Evolutionary conservation across 352 stramenopile genomes (phyloP).

Genomic region (Globisporangium yorkense): DNA sequence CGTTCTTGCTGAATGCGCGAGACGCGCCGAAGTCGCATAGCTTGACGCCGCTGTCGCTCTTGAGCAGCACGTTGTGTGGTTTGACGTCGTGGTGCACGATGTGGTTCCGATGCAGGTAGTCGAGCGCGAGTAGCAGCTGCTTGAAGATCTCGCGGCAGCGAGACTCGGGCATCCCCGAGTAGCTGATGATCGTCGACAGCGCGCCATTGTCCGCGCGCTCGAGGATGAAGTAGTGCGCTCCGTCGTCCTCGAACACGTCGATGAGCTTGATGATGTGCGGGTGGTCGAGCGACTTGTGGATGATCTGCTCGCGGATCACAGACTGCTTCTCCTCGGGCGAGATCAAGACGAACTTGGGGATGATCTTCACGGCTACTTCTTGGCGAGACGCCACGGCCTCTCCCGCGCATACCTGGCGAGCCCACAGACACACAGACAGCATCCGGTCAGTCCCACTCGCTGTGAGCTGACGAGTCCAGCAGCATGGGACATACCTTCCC

Average conservation of each 20-base stretch:
- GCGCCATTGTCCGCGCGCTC: constrained; percentile 55
- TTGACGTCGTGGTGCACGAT: constrained; percentile 92
- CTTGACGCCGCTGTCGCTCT: constrained; percentile 45
- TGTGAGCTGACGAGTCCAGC: no score
- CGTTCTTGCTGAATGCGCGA: constrained; percentile 47
- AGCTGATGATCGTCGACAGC: constrained; percentile 45
- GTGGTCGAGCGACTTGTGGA: constrained; percentile 59
- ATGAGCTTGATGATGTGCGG: constrained; percentile 74
- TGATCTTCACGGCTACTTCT: constrained; percentile 69
- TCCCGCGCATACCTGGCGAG: constrained; percentile 30
- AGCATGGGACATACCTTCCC: constrained; percentile 31
- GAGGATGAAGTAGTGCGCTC: constrained; percentile 69
- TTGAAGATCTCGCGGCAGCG: constrained; percentile 48
- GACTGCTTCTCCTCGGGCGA: constrained; percentile 67
- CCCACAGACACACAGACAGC: not conserved
- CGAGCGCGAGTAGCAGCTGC: constrained; percentile 53
- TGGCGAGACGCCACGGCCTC: constrained; percentile 46
- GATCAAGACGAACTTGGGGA: constrained; percentile 67
- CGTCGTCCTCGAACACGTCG: constrained; percentile 68
- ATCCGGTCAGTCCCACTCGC: constrained; percentile 4
- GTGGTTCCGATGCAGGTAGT: constrained; percentile 62
- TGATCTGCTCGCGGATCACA: constrained; percentile 64
- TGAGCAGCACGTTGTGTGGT: constrained; percentile 72
- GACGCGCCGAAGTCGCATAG: constrained; percentile 84
- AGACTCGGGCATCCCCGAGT: constrained; percentile 39